Evolutionary conservation across 208 protist genomes (phyloP), one percentile per base, ranked within the genome.

Genomic region (Trypanosoma mega): DNA sequence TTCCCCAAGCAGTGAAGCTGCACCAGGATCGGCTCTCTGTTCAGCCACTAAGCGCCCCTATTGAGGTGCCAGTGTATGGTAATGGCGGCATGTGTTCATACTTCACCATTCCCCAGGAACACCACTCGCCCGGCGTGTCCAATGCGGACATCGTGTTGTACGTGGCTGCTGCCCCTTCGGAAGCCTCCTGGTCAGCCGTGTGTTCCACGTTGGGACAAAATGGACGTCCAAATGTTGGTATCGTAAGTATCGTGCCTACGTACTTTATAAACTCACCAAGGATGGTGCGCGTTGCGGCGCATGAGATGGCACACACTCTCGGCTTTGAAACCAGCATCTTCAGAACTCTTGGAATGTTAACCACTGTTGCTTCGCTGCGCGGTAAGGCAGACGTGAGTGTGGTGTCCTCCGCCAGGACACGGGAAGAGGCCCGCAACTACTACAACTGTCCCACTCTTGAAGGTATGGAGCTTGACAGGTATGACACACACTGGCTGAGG

Each of bases 401-500:
- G 3, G 66, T 95, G 6, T 77, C n/a, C 4, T 55, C 68, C 4
- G 49, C 68, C 0, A 66, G 41, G 0, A 79, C 88, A 0, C 50
- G 78, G 37, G 23, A 20, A 0, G 66, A 58, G 33, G 71, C 74
- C 9, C 34, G 59, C 36, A 33, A 44, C 14, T 84, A 90, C 50
- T 96, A 86, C 68, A 72, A 65, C 31, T 97, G 91, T 63, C 3
- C 12, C 39, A 45, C 11, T 11, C 18, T 90, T 29, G 27, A 20
- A 14, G 72, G 76, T 20, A 70, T 85, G 48, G 81, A 86, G 74
- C 30, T 94, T 20, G 87, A 93, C 52, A 71, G 90, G 44, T 33
- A 63, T 33, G 85, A 82, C 31, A n/a, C 82, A 18, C 90, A 96
- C 80, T 96, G 90, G 88, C 87, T 92, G 72, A 68, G 69, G 23